Evolutionary conservation across 1,139 yeast species (phyloP).

Genomic region (Kazachstania sp.): DNA sequence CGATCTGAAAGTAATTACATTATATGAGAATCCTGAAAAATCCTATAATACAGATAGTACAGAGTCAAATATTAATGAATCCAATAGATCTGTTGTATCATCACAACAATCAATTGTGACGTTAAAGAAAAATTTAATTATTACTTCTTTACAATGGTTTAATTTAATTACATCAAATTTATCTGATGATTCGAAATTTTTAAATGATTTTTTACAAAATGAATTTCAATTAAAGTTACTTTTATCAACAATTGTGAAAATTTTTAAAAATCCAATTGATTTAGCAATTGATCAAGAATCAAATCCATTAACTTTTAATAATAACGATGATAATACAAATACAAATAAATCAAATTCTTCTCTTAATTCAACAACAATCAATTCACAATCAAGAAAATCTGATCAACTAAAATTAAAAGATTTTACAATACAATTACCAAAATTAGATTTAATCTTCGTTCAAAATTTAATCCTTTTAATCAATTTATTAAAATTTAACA

Average conservation of each 20-base stretch:
- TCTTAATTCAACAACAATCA: neutral
- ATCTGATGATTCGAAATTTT: constrained; percentile 39
- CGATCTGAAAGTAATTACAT: neutral
- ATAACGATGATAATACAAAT: constrained; percentile 2
- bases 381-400: neutral
- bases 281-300: constrained; percentile 33
- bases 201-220: constrained; percentile 38
- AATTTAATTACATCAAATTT: constrained; percentile 40
- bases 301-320: constrained; percentile 27
- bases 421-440: constrained; percentile 18
- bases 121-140: constrained; percentile 45
- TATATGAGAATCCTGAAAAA: neutral
- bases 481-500: constrained; percentile 73
- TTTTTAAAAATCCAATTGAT: constrained; percentile 41
- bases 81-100: neutral
- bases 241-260: constrained; percentile 39
- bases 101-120: constrained; percentile 31
- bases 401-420: neutral
- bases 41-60: constrained; percentile 29
- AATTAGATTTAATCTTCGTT: constrained; percentile 43
- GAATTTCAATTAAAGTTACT: constrained; percentile 46
- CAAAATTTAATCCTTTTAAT: constrained; percentile 59
- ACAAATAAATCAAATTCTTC: neutral
- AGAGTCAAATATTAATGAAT: neutral
- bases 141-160: constrained; percentile 55